Conservation (phyloP, 345 rosid genomes). For the Rhodomyrtus tomentosa region DNA sequence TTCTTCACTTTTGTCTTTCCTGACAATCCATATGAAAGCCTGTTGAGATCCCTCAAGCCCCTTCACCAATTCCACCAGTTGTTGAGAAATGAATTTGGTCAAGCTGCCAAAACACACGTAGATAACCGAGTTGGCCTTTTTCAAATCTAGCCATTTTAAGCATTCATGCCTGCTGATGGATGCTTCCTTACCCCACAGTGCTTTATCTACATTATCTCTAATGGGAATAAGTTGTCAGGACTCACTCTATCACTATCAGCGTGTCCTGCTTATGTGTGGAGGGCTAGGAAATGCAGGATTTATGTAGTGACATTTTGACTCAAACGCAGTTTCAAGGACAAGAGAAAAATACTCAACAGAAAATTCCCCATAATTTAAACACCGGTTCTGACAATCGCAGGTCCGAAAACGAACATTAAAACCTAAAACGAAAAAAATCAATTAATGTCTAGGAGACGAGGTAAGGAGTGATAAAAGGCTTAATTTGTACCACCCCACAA, state of each 20-base stretch:
- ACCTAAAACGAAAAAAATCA: background rate
- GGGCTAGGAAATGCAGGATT: background rate
- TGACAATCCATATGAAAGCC: slow-evolving; percentile 5
- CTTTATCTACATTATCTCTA: slow-evolving; percentile 7
- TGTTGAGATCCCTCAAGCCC: slow-evolving; percentile 10
- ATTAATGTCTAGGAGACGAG: background rate
- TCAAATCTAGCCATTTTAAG: slow-evolving; percentile 30
- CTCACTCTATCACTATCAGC: background rate
- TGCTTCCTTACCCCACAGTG: slow-evolving; percentile 16
- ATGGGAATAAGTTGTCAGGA: background rate
- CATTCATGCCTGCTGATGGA: slow-evolving; percentile 8
- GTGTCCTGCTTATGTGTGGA: background rate
- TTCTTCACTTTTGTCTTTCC: background rate
- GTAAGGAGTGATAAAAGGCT: background rate
- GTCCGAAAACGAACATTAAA: background rate
- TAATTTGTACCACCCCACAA: background rate
- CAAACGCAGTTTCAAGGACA: background rate
- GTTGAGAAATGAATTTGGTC: slow-evolving; percentile 14
- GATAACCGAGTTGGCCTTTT: slow-evolving; percentile 33
- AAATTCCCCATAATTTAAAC: background rate
- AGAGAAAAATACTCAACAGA: background rate
- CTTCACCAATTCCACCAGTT: slow-evolving; percentile 9
- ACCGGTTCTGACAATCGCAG: background rate
- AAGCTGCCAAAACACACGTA: slow-evolving; percentile 37
- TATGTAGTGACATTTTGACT: background rate